Percentiles rank a stretch among this genome's conserved stretches.
Conservation (phyloP, 257 asterid genomes). For the Lycium barbarum region DNA sequence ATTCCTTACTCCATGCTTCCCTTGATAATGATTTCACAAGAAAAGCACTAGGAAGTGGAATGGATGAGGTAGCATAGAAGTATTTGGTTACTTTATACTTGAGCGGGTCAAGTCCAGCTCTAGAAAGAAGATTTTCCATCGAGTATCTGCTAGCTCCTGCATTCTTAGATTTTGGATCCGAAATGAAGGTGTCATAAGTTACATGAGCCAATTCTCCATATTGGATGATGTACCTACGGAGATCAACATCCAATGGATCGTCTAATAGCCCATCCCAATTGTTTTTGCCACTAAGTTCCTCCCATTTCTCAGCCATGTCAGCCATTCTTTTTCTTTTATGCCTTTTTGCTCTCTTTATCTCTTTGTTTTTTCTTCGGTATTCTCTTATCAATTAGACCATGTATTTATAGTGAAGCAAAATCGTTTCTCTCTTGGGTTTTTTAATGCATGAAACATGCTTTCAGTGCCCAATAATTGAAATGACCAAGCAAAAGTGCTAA, state of each 20-base stretch:
- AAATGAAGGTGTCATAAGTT: slow-evolving; percentile 74
- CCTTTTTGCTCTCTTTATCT: neutral
- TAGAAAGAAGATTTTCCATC: slow-evolving; percentile 51
- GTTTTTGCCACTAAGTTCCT: slow-evolving; percentile 3
- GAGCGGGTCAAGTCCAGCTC: slow-evolving; percentile 58
- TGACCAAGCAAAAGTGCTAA: neutral
- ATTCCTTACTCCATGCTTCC: slow-evolving; percentile 84
- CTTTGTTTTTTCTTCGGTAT: neutral
- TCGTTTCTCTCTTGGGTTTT: neutral
- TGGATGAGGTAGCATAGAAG: slow-evolving; percentile 71
- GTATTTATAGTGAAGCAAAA: neutral
- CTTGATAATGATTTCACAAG: slow-evolving; percentile 63
- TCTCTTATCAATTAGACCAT: neutral
- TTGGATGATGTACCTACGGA: slow-evolving; percentile 70
- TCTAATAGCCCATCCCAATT: slow-evolving; percentile 66
- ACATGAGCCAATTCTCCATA: slow-evolving; percentile 79
- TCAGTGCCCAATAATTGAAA: neutral
- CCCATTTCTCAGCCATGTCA: slow-evolving; percentile 63
- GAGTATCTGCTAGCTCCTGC: slow-evolving; percentile 74
- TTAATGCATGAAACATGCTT: neutral
- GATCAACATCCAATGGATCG: slow-evolving; percentile 72
- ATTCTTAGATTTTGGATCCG: slow-evolving; percentile 60
- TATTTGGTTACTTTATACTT: slow-evolving; percentile 65
- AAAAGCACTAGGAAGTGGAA: slow-evolving; percentile 68
- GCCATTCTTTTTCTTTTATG: slow-evolving; percentile 36